These are phyloP conservation scores for Aspergillus panamensis DNA, from an alignment of 495 filamentous ascomycete genomes.

Conservation along the genomic window DNA sequence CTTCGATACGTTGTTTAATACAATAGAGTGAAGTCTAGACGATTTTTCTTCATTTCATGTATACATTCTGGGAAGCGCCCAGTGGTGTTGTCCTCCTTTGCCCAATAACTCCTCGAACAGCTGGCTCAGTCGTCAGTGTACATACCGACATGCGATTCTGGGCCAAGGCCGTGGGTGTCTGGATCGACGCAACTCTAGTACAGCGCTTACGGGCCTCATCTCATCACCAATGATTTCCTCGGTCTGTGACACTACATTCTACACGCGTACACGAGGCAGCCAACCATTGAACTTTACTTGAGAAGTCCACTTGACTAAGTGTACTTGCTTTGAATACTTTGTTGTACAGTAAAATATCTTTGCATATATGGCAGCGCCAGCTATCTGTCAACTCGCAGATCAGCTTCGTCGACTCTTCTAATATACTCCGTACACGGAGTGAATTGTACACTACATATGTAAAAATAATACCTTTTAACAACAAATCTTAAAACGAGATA, in stretches of 20 bases:
- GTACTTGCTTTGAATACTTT: too few relatives aligned
- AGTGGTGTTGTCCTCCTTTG: neutral
- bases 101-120: constrained; percentile 2
- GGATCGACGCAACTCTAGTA: neutral
- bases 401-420: neutral
- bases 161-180: neutral
- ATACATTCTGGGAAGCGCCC: neutral
- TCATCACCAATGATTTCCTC: neutral
- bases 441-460: neutral
- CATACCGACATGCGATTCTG: neutral
- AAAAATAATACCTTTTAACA: neutral
- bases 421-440: too few relatives aligned
- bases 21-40: constrained; percentile 3
- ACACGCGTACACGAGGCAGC: neutral
- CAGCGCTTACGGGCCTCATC: neutral
- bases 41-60: constrained; percentile 7
- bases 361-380: neutral
- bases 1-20: neutral
- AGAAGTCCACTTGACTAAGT: neutral
- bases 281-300: neutral
- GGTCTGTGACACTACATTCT: neutral
- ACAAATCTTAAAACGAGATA: neutral
- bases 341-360: neutral
- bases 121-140: neutral
- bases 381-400: neutral